phyloP scores from a whole-genome alignment of 148 eudicot species.

The Rhododendron mucronatum region DNA sequence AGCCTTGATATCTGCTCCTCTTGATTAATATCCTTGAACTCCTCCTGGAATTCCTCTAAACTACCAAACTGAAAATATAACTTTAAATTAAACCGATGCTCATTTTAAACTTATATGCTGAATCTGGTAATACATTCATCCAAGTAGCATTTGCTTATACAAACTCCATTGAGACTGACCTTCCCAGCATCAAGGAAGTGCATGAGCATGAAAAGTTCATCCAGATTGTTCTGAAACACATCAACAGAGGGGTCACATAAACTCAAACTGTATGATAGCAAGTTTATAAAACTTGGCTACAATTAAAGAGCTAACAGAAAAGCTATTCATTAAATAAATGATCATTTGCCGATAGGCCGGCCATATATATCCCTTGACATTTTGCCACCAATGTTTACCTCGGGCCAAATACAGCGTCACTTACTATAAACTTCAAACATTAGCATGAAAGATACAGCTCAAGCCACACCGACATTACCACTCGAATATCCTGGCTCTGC shows the following conservation, averaged over 20 bases:
- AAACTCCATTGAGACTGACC: constrained; percentile 45
- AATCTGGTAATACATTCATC: neutral
- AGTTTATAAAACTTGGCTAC: neutral
- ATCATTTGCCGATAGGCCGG: neutral
- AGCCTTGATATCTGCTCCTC: constrained; percentile 97
- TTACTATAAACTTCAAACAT: neutral
- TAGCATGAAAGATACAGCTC: neutral
- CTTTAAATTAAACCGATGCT: neutral
- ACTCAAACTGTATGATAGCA: neutral
- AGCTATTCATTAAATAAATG: neutral
- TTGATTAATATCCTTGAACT: constrained; percentile 94
- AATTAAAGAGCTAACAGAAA: neutral
- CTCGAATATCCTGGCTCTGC: too few relatives aligned
- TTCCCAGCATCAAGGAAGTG: constrained; percentile 99
- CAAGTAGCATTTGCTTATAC: constrained; percentile 3
- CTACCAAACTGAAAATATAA: constrained; percentile 68
- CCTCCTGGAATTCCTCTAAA: constrained; percentile 96
- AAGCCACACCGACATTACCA: neutral
- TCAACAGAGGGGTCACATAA: neutral
- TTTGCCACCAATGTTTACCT: neutral
- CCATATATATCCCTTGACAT: neutral
- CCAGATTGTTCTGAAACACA: constrained; percentile 85
- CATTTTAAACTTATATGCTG: neutral
- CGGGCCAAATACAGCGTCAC: neutral
- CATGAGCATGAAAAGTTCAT: constrained; percentile 99